phyloP scores from a whole-genome alignment of 169 alveolate genomes.

The Babesia caballi region DNA sequence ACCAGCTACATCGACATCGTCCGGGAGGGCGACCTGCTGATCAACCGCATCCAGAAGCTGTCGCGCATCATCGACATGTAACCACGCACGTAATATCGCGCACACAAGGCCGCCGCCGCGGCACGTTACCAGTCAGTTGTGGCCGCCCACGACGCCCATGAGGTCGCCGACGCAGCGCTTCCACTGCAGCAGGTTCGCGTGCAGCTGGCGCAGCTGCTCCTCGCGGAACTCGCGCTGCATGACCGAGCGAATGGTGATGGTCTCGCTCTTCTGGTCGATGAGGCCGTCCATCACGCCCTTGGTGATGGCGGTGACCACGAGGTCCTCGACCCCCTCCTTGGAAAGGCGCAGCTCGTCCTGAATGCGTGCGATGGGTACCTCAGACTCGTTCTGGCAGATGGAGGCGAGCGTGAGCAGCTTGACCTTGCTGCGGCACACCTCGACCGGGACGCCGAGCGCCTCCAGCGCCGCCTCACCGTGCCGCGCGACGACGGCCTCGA shows the following conservation, averaged over 20 bases:
- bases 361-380: constrained; percentile 49
- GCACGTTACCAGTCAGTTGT: background rate
- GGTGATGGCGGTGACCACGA: constrained; percentile 71
- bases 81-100: constrained; percentile 1
- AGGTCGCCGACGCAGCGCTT: constrained; percentile 42
- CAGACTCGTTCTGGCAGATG: constrained; percentile 50
- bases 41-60: constrained; percentile 89
- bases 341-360: constrained; percentile 53
- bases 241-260: constrained; percentile 59
- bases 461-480: constrained; percentile 26
- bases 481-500: constrained; percentile 16
- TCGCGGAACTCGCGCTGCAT: constrained; percentile 68
- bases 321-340: constrained; percentile 57
- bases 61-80: constrained; percentile 91
- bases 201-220: constrained; percentile 55
- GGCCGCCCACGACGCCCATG: constrained; percentile 13
- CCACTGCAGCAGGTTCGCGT: constrained; percentile 56
- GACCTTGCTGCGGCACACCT: constrained; percentile 11
- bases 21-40: constrained; percentile 86
- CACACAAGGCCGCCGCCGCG: background rate
- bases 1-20: constrained; percentile 81
- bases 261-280: constrained; percentile 69
- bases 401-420: constrained; percentile 44
- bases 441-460: constrained; percentile 9
- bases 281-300: constrained; percentile 73